phyloP scores from a whole-genome alignment of 352 stramenopile species.

The Pythium angustatum region DNA sequence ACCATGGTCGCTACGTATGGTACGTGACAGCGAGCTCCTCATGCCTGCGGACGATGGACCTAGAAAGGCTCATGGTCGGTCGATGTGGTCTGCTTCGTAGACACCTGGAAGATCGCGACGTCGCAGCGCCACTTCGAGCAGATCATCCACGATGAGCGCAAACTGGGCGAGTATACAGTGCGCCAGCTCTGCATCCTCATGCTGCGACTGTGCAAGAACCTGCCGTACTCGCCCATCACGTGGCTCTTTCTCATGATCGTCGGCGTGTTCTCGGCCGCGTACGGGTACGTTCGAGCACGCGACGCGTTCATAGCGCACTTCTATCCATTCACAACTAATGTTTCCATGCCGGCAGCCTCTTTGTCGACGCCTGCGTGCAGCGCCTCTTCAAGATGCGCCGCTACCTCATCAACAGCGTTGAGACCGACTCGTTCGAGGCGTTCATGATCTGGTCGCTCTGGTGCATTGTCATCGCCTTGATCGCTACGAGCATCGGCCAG shows the following conservation, averaged over 20 bases:
- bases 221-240: slow-evolving; percentile 82
- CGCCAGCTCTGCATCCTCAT: slow-evolving; percentile 60
- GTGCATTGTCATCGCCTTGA: slow-evolving; percentile 50
- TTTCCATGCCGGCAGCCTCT: slow-evolving; percentile 28
- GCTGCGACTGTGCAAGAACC: slow-evolving; percentile 66
- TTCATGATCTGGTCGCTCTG: slow-evolving; percentile 75
- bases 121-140: slow-evolving; percentile 70
- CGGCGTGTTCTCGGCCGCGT: slow-evolving; percentile 54
- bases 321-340: neutral
- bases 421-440: slow-evolving; percentile 52
- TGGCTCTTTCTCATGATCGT: slow-evolving; percentile 77
- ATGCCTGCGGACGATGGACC: no score
- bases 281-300: slow-evolving; percentile 66
- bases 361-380: slow-evolving; percentile 70
- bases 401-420: slow-evolving; percentile 54
- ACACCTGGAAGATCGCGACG: slow-evolving; percentile 68
- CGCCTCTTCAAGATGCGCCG: slow-evolving; percentile 63
- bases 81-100: slow-evolving; percentile 27
- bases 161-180: slow-evolving; percentile 47
- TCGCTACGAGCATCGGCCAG: slow-evolving; percentile 64
- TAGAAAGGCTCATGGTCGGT: neutral
- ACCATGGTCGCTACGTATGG: slow-evolving; percentile 34
- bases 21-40: slow-evolving; percentile 11
- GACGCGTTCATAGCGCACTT: no score
- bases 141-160: slow-evolving; percentile 51